Conservation (phyloP, 192 early-diverging fungal genomes). For the Backusella macrospora region DNA sequence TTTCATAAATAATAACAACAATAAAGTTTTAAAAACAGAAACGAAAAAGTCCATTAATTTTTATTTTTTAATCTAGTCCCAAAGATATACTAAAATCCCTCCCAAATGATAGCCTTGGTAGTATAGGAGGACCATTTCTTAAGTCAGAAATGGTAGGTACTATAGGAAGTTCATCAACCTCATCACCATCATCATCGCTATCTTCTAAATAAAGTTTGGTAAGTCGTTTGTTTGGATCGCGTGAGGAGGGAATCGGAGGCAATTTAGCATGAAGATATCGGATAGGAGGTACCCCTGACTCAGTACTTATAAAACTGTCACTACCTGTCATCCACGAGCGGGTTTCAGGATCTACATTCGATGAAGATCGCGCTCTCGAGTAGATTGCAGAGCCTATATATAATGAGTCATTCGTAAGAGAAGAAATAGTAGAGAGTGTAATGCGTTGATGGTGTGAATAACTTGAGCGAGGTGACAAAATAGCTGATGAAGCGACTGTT, state of each 20-base stretch:
- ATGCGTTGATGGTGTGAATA: slow-evolving; percentile 11
- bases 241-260: slow-evolving; percentile 23
- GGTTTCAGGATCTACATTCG: slow-evolving; percentile 11
- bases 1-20: neutral
- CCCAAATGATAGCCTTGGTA: slow-evolving; percentile 38
- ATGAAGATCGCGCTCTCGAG: neutral
- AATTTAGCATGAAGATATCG: slow-evolving; percentile 30
- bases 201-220: slow-evolving; percentile 37
- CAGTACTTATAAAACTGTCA: neutral
- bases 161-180: slow-evolving; percentile 14
- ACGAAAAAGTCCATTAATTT: neutral
- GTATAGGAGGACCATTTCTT: slow-evolving; percentile 22
- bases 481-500: slow-evolving; percentile 32
- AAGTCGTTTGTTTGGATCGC: slow-evolving; percentile 25
- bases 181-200: slow-evolving; percentile 32
- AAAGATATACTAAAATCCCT: slow-evolving; percentile 20
- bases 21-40: neutral
- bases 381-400: slow-evolving; percentile 6
- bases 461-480: slow-evolving; percentile 28
- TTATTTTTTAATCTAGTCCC: slow-evolving; percentile 6
- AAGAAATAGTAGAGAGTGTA: slow-evolving; percentile 28
- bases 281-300: neutral
- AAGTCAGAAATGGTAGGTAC: neutral
- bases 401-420: slow-evolving; percentile 19
- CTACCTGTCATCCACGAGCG: slow-evolving; percentile 15